Conservation (phyloP, 169 alveolate species). For the Plasmodium vinckei region DNA sequence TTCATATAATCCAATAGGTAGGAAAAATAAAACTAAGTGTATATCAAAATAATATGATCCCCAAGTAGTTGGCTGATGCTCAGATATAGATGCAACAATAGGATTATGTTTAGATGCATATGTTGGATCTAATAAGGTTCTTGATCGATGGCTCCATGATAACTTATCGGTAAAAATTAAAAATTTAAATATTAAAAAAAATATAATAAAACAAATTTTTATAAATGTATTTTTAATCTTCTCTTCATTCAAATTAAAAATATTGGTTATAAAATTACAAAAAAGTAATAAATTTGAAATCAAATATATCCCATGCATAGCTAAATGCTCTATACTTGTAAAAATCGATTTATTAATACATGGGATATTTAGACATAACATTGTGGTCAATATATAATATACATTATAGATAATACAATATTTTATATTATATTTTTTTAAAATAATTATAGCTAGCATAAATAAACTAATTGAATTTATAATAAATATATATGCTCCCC, state of each 20-base stretch:
- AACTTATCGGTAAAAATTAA: constrained; percentile 49
- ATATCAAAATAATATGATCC: constrained; percentile 81
- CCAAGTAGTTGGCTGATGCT: constrained; percentile 99
- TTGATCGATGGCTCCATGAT: constrained; percentile 90
- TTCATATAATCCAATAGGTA: constrained; percentile 78
- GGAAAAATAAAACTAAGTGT: constrained; percentile 75
- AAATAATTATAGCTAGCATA: constrained; percentile 92
- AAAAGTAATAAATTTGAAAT: constrained; percentile 81
- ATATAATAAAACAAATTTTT: constrained; percentile 30
- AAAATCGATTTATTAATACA: constrained; percentile 94
- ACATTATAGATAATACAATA: constrained; percentile 93
- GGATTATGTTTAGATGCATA: constrained; percentile 96
- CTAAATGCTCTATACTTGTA: constrained; percentile 95
- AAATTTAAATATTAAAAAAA: constrained; percentile 34
- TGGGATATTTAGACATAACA: constrained; percentile 96
- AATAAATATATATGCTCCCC: constrained; percentile 99
- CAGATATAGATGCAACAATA: constrained; percentile 98
- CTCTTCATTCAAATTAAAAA: constrained; percentile 8
- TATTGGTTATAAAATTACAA: not conserved
- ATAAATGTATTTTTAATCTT: constrained; percentile 9
- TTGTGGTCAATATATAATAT: constrained; percentile 94
- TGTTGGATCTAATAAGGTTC: constrained; percentile 98
- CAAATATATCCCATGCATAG: constrained; percentile 96
- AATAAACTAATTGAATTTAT: constrained; percentile 96
- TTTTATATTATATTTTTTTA: constrained; percentile 90